Conservation (phyloP, 2,329 filamentous ascomycete genomes). For the Pseudogymnoascus sp. region DNA sequence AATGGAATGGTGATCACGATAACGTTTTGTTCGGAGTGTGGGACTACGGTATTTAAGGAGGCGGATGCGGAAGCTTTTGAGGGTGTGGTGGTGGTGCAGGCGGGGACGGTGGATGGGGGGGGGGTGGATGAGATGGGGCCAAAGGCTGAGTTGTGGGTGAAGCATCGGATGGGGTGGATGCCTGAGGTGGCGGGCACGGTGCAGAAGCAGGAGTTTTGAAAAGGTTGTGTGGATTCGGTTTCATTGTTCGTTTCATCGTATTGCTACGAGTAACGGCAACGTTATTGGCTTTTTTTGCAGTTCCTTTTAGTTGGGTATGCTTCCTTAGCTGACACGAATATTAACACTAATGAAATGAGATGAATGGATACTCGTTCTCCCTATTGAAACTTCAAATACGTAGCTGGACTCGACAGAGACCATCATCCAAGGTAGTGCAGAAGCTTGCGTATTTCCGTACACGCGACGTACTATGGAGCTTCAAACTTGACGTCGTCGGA, state of each 20-base stretch:
- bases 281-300: too few relatives aligned
- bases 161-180: constrained; percentile 12
- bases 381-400: too few relatives aligned
- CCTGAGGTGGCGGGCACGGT: not conserved
- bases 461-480: constrained; percentile 79
- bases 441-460: too few relatives aligned
- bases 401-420: too few relatives aligned
- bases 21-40: constrained; percentile 13
- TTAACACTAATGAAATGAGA: too few relatives aligned
- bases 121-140: not conserved
- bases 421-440: too few relatives aligned
- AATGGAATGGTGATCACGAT: constrained; percentile 13
- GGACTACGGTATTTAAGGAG: constrained; percentile 13
- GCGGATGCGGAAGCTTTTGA: constrained; percentile 9
- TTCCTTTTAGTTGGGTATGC: too few relatives aligned
- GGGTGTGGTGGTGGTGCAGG: constrained; percentile 12
- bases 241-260: too few relatives aligned
- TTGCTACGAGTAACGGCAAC: too few relatives aligned
- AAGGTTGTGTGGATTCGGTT: too few relatives aligned
- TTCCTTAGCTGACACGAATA: too few relatives aligned
- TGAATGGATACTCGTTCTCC: too few relatives aligned
- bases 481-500: constrained; percentile 92
- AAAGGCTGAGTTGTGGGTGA: constrained; percentile 13
- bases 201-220: not conserved
- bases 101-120: constrained; percentile 5